Conservation (phyloP, 2,329 filamentous ascomycete species). For the Alternaria triticimaculans region DNA sequence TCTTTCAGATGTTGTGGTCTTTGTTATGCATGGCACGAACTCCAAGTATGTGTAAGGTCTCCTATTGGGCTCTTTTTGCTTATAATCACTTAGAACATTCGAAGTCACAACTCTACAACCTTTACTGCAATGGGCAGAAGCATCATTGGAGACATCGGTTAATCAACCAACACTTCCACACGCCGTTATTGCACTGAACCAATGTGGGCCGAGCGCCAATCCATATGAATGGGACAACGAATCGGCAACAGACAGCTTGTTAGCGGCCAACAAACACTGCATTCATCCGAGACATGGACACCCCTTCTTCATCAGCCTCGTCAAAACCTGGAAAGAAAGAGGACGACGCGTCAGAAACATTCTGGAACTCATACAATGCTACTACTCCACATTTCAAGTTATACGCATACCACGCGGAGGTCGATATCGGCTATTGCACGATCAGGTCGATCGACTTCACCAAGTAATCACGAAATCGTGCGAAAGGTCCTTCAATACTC, state of each 20-base stretch:
- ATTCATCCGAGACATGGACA: neutral
- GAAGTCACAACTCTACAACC: slow-evolving; percentile 9
- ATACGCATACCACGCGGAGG: slow-evolving; percentile 57
- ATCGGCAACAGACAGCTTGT: slow-evolving; percentile 51
- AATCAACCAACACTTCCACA: slow-evolving; percentile 64
- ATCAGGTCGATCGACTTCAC: slow-evolving; percentile 57
- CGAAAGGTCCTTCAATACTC: slow-evolving; percentile 28
- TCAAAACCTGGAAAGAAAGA: slow-evolving; percentile 11
- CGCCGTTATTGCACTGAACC: slow-evolving; percentile 61
- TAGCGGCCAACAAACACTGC: slow-evolving; percentile 6
- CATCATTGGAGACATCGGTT: slow-evolving; percentile 32
- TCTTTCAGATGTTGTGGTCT: slow-evolving; percentile 54
- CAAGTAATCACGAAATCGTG: slow-evolving; percentile 49
- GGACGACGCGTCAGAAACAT: slow-evolving; percentile 16
- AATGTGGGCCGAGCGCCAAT: neutral
- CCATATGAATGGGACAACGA: slow-evolving; percentile 53
- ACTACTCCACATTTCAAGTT: slow-evolving; percentile 57
- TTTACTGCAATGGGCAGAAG: slow-evolving; percentile 15
- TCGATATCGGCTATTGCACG: slow-evolving; percentile 57
- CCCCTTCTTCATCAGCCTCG: slow-evolving; percentile 6
- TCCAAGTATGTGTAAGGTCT: neutral
- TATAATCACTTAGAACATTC: slow-evolving; percentile 3
- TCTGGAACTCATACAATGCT: slow-evolving; percentile 41
- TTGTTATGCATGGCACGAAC: slow-evolving; percentile 32
- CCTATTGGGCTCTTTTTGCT: neutral